Conservation (phyloP, 129 eudicot species). For the Chrysanthemum seticuspe region DNA sequence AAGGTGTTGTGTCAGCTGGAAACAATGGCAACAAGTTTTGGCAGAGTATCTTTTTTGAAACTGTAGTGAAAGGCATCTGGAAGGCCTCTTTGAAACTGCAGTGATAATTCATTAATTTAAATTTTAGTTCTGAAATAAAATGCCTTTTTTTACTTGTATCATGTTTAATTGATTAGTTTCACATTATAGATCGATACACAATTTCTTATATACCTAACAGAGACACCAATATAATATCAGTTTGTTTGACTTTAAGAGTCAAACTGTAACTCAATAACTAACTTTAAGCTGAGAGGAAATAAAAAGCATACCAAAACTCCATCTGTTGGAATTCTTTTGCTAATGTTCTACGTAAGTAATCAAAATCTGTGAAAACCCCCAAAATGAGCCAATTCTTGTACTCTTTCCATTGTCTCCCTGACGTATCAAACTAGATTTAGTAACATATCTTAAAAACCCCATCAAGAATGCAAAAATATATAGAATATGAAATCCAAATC, state of each 20-base stretch:
- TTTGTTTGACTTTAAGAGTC: constrained; percentile 18
- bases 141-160: neutral
- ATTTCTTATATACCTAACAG: constrained; percentile 4
- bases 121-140: constrained; percentile 1
- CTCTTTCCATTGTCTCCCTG: constrained; percentile 74
- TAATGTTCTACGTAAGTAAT: constrained; percentile 69
- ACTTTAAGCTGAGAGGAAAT: constrained; percentile 4
- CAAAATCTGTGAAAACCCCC: constrained; percentile 83
- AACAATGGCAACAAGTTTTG: constrained; percentile 71
- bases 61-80: constrained; percentile 76
- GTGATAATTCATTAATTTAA: constrained; percentile 9
- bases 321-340: constrained; percentile 78
- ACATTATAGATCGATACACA: constrained; percentile 1
- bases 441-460: neutral
- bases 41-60: constrained; percentile 64
- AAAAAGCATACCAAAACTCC: constrained; percentile 74
- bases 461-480: no score
- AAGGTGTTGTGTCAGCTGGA: constrained; percentile 38
- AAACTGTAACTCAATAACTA: constrained; percentile 2
- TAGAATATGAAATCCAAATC: no score
- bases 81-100: constrained; percentile 90
- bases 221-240: neutral
- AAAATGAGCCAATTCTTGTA: constrained; percentile 63
- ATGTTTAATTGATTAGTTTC: neutral
- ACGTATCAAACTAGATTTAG: constrained; percentile 7